These are phyloP conservation scores for Boletus fagicola DNA, from an alignment of 768 basidiomycete genomes.

Conservation along the genomic window DNA sequence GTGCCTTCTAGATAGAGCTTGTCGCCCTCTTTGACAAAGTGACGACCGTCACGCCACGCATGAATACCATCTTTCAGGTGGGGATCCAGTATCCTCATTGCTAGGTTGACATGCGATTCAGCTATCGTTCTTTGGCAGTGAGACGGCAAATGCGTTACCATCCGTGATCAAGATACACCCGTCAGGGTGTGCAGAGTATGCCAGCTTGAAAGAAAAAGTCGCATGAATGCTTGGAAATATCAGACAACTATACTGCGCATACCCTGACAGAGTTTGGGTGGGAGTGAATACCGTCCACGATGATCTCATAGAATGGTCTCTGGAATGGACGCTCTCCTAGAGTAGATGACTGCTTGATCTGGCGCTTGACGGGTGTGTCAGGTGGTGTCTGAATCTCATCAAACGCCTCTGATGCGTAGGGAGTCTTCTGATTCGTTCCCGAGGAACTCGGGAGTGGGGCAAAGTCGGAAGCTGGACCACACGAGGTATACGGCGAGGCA, in stretches of 20 bases:
- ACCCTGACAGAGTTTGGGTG: conserved; percentile 90
- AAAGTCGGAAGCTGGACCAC: conserved; percentile 36
- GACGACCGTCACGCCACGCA: conserved; percentile 83
- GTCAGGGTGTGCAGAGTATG: conserved; percentile 78
- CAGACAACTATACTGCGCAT: conserved; percentile 26
- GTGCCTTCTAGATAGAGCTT: conserved; percentile 83
- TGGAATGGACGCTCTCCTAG: conserved; percentile 48
- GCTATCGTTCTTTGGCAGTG: background rate
- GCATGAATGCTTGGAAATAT: background rate
- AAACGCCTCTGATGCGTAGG: conserved; percentile 57
- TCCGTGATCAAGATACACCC: conserved; percentile 90
- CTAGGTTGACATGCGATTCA: conserved; percentile 36
- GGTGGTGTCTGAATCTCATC: conserved; percentile 59
- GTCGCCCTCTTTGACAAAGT: conserved; percentile 78
- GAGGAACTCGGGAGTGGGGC: conserved; percentile 19
- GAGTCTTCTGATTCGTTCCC: conserved; percentile 15
- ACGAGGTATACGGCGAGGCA: conserved; percentile 61
- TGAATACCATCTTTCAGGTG: conserved; percentile 80
- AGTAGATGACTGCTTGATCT: conserved; percentile 32
- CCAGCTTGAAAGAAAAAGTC: conserved; percentile 47
- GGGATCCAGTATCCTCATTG: conserved; percentile 85
- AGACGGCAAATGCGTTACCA: conserved; percentile 45
- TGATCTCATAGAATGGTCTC: conserved; percentile 84
- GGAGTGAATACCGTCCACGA: conserved; percentile 88
- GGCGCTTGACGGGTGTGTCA: conserved; percentile 41